Percentiles rank a stretch among this genome's conserved stretches.
These are phyloP conservation scores for Camellia sinensis DNA, from an alignment of 148 eudicot species.

Conservation along the genomic window DNA sequence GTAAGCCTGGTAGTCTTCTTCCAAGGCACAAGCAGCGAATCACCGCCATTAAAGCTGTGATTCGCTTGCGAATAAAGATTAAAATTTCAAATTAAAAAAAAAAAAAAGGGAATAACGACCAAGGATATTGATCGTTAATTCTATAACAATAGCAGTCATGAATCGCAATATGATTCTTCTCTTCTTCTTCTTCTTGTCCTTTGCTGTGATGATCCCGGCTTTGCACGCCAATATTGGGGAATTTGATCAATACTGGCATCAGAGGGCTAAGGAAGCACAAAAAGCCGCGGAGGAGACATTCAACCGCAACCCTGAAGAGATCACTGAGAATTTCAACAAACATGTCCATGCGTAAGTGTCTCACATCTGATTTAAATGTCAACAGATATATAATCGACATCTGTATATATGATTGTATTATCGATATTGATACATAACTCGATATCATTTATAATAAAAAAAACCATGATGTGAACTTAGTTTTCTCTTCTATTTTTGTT, in stretches of 20 bases:
- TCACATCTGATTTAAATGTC: background rate
- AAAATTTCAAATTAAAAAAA: background rate
- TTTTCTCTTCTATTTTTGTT: background rate
- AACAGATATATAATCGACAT: too few species aligned
- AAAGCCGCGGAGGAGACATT: slow-evolving; percentile 27
- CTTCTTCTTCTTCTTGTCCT: slow-evolving; percentile 13
- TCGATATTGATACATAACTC: too few species aligned
- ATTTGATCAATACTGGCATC: slow-evolving; percentile 39
- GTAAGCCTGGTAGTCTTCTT: background rate
- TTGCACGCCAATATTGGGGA: slow-evolving; percentile 16
- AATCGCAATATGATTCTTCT: slow-evolving; percentile 2
- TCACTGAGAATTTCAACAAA: slow-evolving; percentile 39
- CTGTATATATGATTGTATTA: too few species aligned
- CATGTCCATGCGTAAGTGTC: slow-evolving; percentile 43
- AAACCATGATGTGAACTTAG: background rate
- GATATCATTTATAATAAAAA: too few species aligned
- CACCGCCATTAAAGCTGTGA: background rate
- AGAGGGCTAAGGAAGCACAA: slow-evolving; percentile 35
- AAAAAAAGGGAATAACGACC: background rate
- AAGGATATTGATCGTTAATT: background rate
- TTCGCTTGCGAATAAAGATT: slow-evolving; percentile 9
- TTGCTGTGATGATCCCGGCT: slow-evolving; percentile 9
- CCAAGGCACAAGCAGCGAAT: slow-evolving; percentile 4
- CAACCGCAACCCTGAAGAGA: slow-evolving; percentile 38
- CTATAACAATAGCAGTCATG: background rate